Conservation (phyloP, 495 filamentous ascomycete species). For the Darksidea phi region DNA sequence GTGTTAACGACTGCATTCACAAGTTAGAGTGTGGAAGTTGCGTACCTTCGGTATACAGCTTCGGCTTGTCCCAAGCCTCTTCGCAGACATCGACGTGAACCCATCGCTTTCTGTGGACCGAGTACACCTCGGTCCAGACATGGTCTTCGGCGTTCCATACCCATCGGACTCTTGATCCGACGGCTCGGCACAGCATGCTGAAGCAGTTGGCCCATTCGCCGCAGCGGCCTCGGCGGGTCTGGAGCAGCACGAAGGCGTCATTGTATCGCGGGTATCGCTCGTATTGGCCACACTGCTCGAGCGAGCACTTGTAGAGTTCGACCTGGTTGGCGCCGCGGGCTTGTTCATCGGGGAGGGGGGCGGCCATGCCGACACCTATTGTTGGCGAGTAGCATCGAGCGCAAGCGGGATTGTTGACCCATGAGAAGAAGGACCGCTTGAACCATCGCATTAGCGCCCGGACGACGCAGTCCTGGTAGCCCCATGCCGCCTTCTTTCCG, state of each 20-base stretch:
- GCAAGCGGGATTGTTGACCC: slow-evolving; percentile 93
- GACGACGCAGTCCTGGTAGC: slow-evolving; percentile 96
- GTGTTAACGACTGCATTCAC: slow-evolving; percentile 9
- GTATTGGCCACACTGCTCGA: slow-evolving; percentile 63
- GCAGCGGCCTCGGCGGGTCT: slow-evolving; percentile 77
- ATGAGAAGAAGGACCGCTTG: slow-evolving; percentile 89
- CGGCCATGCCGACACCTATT: slow-evolving; percentile 72
- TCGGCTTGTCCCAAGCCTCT: slow-evolving; percentile 91
- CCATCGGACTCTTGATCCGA: slow-evolving; percentile 90
- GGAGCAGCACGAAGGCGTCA: slow-evolving; percentile 90
- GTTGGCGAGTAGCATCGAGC: slow-evolving; percentile 79
- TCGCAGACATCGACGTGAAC: slow-evolving; percentile 96
- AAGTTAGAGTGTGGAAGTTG: slow-evolving; percentile 7
- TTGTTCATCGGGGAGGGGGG: slow-evolving; percentile 81
- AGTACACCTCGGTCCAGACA: slow-evolving; percentile 97
- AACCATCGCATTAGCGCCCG: slow-evolving; percentile 94
- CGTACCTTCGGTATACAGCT: slow-evolving; percentile 84
- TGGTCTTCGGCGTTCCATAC: slow-evolving; percentile 98
- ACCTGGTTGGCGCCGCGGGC: slow-evolving; percentile 83
- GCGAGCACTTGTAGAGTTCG: slow-evolving; percentile 84
- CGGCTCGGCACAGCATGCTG: slow-evolving; percentile 93
- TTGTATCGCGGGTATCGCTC: slow-evolving; percentile 94
- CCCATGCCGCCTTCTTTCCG: slow-evolving; percentile 82
- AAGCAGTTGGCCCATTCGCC: slow-evolving; percentile 99
- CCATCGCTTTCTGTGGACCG: slow-evolving; percentile 89